These are phyloP conservation scores for Magnolia sinica DNA, from an alignment of 164 flowering plant genomes.

Conservation along the genomic window DNA sequence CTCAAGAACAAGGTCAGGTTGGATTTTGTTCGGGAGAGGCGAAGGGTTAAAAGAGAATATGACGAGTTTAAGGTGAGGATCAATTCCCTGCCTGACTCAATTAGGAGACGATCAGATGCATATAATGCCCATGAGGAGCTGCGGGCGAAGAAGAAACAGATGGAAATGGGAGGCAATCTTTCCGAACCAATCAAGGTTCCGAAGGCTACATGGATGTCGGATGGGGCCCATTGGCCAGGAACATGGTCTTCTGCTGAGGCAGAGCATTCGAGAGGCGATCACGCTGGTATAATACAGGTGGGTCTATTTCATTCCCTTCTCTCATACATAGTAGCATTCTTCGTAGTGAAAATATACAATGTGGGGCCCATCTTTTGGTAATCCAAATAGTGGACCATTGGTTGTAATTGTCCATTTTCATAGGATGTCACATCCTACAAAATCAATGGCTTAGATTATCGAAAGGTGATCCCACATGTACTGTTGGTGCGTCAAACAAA, in stretches of 20 bases:
- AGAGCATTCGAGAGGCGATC: constrained; percentile 85
- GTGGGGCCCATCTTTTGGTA: too few relatives aligned
- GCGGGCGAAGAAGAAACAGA: constrained; percentile 55
- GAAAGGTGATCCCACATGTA: neutral
- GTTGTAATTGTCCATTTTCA: too few relatives aligned
- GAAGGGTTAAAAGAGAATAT: constrained; percentile 83
- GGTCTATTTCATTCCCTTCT: neutral
- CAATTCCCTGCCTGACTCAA: constrained; percentile 77
- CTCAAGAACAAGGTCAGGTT: constrained; percentile 70
- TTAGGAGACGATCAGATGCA: constrained; percentile 86
- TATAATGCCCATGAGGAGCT: constrained; percentile 79
- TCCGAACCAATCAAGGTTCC: constrained; percentile 52
- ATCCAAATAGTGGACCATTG: too few relatives aligned
- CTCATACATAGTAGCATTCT: too few relatives aligned
- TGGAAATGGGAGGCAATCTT: constrained; percentile 49
- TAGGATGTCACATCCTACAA: neutral
- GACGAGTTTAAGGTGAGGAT: constrained; percentile 94
- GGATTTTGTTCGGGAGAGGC: constrained; percentile 88
- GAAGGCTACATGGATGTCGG: constrained; percentile 97
- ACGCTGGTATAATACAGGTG: constrained; percentile 92
- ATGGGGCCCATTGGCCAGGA: constrained; percentile 92
- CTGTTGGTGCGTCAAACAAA: neutral
- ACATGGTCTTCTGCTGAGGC: constrained; percentile 67
- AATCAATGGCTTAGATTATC: neutral
- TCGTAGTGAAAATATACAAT: constrained; percentile 22